Evolutionary conservation across 768 basidiomycete species (phyloP).

Genomic region (Lanmaoa pseudosensibilis): DNA sequence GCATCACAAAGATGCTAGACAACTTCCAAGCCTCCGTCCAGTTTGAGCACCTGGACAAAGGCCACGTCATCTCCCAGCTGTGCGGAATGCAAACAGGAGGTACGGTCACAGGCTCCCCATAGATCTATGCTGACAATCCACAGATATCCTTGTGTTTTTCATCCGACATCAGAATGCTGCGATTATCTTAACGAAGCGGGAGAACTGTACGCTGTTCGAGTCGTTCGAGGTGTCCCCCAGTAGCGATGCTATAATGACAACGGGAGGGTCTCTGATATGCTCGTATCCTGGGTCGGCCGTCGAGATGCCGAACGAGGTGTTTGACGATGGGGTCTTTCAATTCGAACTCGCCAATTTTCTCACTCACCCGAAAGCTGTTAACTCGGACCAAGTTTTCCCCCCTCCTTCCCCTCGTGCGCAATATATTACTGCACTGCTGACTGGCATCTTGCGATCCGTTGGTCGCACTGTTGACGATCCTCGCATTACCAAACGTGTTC

Average conservation of each 20-base stretch:
- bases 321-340: conserved; percentile 14
- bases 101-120: background rate
- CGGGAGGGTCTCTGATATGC: conserved; percentile 26
- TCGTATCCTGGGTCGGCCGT: conserved; percentile 24
- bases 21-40: background rate
- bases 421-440: background rate
- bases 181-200: conserved; percentile 35
- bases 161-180: conserved; percentile 45
- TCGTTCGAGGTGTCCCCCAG: conserved; percentile 24
- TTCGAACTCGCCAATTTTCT: conserved; percentile 22
- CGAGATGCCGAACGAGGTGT: conserved; percentile 4
- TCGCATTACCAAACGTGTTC: conserved; percentile 27
- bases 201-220: conserved; percentile 20
- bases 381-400: background rate
- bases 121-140: background rate
- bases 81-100: background rate
- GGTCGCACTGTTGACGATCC: conserved; percentile 9
- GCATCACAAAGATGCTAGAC: conserved; percentile 5
- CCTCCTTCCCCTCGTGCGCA: background rate
- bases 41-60: background rate
- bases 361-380: conserved; percentile 10
- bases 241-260: conserved; percentile 34
- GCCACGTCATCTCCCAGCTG: background rate
- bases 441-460: background rate
- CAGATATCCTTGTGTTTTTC: conserved; percentile 39